These are phyloP conservation scores for Aspergillus texensis DNA, from an alignment of 2,329 filamentous ascomycete species.

Conservation along the genomic window DNA sequence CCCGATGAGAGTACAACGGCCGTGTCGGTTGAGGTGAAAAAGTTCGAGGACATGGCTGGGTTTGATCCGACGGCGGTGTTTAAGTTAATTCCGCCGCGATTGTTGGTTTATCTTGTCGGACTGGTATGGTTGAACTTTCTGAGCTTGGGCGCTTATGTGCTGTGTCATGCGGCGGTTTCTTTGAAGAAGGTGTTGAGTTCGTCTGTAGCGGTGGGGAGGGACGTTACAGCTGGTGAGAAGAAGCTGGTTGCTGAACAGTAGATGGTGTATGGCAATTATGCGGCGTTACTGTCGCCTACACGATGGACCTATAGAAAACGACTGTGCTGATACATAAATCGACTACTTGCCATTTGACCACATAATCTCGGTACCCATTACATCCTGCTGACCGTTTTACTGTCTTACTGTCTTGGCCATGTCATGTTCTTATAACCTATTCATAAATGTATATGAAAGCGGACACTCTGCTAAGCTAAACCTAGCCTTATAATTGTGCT, in stretches of 20 bases:
- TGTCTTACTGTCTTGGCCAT: no score
- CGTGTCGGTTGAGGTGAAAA: background rate
- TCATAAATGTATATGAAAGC: no score
- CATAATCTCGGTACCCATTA: no score
- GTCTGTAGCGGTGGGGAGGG: background rate
- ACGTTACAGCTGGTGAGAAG: background rate
- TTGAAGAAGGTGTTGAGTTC: background rate
- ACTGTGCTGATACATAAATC: no score
- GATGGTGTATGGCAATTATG: background rate
- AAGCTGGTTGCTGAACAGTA: background rate
- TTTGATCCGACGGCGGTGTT: background rate
- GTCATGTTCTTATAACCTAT: no score
- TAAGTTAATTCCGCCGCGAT: background rate
- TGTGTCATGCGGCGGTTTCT: background rate
- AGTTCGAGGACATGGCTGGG: background rate
- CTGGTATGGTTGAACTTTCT: background rate
- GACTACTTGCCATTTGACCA: fast-evolving
- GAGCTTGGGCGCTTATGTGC: background rate
- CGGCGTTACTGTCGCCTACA: background rate
- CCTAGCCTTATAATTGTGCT: no score
- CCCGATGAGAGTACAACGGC: background rate
- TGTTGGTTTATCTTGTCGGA: background rate
- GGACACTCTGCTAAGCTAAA: no score
- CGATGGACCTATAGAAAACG: no score
- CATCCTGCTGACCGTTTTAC: no score